phyloP scores from a whole-genome alignment of 768 basidiomycete genomes.

The Terana coerulea region DNA sequence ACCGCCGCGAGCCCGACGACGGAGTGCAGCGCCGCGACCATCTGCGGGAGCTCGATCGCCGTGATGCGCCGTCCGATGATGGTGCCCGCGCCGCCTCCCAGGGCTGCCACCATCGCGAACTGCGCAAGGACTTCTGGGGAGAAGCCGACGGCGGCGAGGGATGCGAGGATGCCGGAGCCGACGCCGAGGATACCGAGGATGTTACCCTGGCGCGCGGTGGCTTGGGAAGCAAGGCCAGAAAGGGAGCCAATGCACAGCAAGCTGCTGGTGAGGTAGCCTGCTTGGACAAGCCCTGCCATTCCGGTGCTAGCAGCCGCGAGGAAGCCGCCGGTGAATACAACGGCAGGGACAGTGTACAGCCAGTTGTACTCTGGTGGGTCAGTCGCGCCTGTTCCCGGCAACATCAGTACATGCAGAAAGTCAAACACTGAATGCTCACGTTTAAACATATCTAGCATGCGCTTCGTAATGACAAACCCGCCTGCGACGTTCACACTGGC shows the following conservation, averaged over 20 bases:
- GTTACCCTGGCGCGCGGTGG: conserved; percentile 85
- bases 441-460: conserved; percentile 93
- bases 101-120: conserved; percentile 69
- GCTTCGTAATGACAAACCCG: conserved; percentile 85
- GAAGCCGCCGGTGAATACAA: conserved; percentile 81
- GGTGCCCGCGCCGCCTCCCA: conserved; percentile 70
- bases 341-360: conserved; percentile 76
- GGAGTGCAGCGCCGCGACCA: conserved; percentile 76
- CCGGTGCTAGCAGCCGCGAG: conserved; percentile 79
- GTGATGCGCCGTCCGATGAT: conserved; percentile 81
- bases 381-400: conserved; percentile 50
- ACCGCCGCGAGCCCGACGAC: conserved; percentile 91
- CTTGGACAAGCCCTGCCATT: conserved; percentile 82
- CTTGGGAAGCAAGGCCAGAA: conserved; percentile 74
- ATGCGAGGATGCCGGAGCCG: conserved; percentile 73
- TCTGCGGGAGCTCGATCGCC: conserved; percentile 85
- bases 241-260: conserved; percentile 86
- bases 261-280: conserved; percentile 82
- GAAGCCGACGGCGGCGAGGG: conserved; percentile 82
- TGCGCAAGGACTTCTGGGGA: conserved; percentile 69
- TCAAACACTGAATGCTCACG: conserved; percentile 37
- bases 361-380: conserved; percentile 89
- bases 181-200: conserved; percentile 86
- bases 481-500: conserved; percentile 88
- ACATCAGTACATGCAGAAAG: not conserved